These are phyloP conservation scores for Aspergillus spinulosporus DNA, from an alignment of 2,329 filamentous ascomycete species.

Conservation along the genomic window DNA sequence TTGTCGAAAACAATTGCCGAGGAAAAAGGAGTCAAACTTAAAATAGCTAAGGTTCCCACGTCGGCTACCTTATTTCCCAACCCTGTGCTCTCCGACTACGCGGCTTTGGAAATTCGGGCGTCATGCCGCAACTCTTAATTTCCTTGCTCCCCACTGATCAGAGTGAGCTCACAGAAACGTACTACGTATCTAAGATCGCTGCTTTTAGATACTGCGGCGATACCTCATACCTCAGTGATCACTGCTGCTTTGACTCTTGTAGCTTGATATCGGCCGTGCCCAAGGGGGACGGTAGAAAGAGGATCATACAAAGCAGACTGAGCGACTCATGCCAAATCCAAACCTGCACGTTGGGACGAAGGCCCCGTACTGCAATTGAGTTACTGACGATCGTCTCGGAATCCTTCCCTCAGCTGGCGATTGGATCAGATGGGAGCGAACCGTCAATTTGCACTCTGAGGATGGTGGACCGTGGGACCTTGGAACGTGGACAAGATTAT, in stretches of 20 bases:
- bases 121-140: conserved; percentile 11
- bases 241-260: not conserved
- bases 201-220: not conserved
- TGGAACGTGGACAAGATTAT: not conserved
- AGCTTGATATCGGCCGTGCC: not conserved
- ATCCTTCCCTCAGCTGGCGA: conserved; percentile 15
- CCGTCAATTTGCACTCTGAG: not conserved
- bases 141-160: conserved; percentile 4
- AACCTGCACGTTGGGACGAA: not conserved
- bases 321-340: not conserved
- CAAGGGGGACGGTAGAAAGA: not conserved
- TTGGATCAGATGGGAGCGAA: conserved; percentile 19
- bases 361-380: not conserved
- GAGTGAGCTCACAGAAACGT: not conserved
- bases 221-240: not conserved
- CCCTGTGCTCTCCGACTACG: conserved; percentile 5
- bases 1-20: not conserved
- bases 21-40: not conserved
- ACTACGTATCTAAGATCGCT: not conserved
- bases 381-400: conserved; percentile 20
- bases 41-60: conserved; percentile 12
- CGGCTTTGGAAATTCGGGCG: not conserved
- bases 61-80: conserved; percentile 10
- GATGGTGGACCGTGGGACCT: not conserved
- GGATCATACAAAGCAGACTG: not conserved